A percentile compares a stretch with the other conserved stretches of the same genome.
Conservation (phyloP, 2,329 filamentous ascomycete species). For the Purpureocillium takamizusanense region DNA sequence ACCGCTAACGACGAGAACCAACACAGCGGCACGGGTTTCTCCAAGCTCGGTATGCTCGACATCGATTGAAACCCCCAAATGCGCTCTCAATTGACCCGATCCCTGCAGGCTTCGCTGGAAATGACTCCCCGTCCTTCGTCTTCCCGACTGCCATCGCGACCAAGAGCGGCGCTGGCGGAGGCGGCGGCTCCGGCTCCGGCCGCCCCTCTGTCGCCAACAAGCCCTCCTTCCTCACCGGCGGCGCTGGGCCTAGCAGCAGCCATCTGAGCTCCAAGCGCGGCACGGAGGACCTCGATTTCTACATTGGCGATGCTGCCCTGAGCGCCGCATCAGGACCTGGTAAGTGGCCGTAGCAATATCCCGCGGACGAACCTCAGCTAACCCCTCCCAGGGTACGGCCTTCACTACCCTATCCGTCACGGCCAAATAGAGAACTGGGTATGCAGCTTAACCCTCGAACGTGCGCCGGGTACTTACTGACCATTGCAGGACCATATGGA, state of each 20-base stretch:
- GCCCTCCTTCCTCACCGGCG: constrained; percentile 87
- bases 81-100: constrained; percentile 14
- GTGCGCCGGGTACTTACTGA: constrained; percentile 17
- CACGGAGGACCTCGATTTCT: constrained; percentile 96
- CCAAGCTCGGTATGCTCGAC: constrained; percentile 77
- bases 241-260: constrained; percentile 64
- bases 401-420: constrained; percentile 96
- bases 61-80: neutral
- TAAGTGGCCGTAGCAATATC: constrained; percentile 25
- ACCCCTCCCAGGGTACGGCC: constrained; percentile 62
- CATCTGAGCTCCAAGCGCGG: constrained; percentile 87
- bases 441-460: constrained; percentile 18
- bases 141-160: constrained; percentile 98
- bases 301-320: constrained; percentile 95
- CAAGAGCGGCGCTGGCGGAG: constrained; percentile 66
- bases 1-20: constrained; percentile 16
- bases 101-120: constrained; percentile 82
- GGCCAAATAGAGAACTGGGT: constrained; percentile 99
- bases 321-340: constrained; percentile 74
- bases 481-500: constrained; percentile 91
- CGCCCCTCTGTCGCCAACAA: constrained; percentile 89
- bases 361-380: constrained; percentile 7
- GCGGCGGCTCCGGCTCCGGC: constrained; percentile 72
- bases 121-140: constrained; percentile 97
- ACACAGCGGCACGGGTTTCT: constrained; percentile 93